Evolutionary conservation across 106 monocot genomes (phyloP).

Genomic region (Vanilla planifolia): DNA sequence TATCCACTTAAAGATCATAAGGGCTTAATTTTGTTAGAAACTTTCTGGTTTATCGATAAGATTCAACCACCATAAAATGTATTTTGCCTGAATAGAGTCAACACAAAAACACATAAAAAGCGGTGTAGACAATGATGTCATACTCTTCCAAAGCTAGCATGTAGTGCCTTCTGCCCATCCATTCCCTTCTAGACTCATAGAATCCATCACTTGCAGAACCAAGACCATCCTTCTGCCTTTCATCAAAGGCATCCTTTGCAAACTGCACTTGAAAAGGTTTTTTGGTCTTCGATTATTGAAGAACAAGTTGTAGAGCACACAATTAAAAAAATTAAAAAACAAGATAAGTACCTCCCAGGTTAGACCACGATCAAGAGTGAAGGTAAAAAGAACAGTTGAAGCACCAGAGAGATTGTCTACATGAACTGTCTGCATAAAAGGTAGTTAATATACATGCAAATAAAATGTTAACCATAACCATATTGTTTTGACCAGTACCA

Average conservation of each 20-base stretch:
- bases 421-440: slow-evolving; percentile 68
- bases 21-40: too few species aligned
- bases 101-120: too few species aligned
- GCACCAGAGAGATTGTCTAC: slow-evolving; percentile 87
- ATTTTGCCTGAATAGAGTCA: too few species aligned
- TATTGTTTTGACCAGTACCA: slow-evolving; percentile 5
- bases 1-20: too few species aligned
- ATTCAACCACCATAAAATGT: too few species aligned
- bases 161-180: slow-evolving; percentile 92
- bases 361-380: slow-evolving; percentile 78
- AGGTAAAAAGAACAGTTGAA: slow-evolving; percentile 73
- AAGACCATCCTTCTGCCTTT: slow-evolving; percentile 40
- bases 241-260: slow-evolving; percentile 74
- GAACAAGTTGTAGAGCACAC: not conserved
- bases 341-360: slow-evolving; percentile 72
- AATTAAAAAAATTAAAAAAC: not conserved
- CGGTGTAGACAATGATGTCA: too few species aligned
- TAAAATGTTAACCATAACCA: not conserved
- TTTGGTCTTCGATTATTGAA: not conserved
- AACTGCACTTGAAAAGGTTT: slow-evolving; percentile 26
- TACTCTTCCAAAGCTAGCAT: slow-evolving; percentile 89
- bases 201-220: slow-evolving; percentile 61
- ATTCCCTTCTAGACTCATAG: slow-evolving; percentile 95
- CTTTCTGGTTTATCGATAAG: too few species aligned
- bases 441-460: slow-evolving; percentile 7